A percentile compares a stretch with the other conserved stretches of the same genome.
Evolutionary conservation across 306 rosid genomes (phyloP).

Genomic region (Sicyos baderoa): DNA sequence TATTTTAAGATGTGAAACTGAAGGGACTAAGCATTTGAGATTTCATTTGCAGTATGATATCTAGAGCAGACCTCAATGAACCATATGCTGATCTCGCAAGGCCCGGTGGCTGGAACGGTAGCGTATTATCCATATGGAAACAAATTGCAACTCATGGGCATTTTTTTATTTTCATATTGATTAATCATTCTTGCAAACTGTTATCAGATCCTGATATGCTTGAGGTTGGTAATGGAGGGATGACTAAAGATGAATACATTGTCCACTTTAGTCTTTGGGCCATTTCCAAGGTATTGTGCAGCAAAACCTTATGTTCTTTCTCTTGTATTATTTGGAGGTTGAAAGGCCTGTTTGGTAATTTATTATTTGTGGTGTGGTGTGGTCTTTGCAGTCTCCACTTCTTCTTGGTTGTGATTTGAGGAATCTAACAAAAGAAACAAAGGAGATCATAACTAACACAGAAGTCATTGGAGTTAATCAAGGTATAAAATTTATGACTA

Average conservation of each 20-base stretch:
- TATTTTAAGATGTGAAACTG: not conserved
- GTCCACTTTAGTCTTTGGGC: slow-evolving; percentile 97
- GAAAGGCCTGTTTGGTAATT: not conserved
- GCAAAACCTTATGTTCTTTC: not conserved
- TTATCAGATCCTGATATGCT: slow-evolving; percentile 95
- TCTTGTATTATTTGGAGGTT: not conserved
- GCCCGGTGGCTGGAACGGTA: slow-evolving; percentile 99
- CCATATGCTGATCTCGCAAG: slow-evolving; percentile 63
- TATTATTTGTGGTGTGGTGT: not conserved
- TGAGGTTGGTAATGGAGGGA: slow-evolving; percentile 94
- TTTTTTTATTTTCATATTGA: not conserved
- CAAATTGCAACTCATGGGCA: not conserved
- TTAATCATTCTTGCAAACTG: not conserved
- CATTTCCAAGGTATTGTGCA: slow-evolving; percentile 62
- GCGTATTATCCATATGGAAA: slow-evolving; percentile 19
- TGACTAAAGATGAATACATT: slow-evolving; percentile 71
- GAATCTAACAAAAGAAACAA: slow-evolving; percentile 62
- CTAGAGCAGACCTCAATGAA: slow-evolving; percentile 80
- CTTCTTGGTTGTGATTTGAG: slow-evolving; percentile 91
- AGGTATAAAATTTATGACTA: slow-evolving; percentile 33
- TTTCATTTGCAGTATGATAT: slow-evolving; percentile 54
- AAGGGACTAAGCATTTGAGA: not conserved
- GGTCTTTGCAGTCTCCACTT: slow-evolving; percentile 78
- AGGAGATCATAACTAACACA: slow-evolving; percentile 50
- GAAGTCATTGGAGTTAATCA: slow-evolving; percentile 80